phyloP scores from a whole-genome alignment of 768 basidiomycete species.

The Lentinus brumalis region DNA sequence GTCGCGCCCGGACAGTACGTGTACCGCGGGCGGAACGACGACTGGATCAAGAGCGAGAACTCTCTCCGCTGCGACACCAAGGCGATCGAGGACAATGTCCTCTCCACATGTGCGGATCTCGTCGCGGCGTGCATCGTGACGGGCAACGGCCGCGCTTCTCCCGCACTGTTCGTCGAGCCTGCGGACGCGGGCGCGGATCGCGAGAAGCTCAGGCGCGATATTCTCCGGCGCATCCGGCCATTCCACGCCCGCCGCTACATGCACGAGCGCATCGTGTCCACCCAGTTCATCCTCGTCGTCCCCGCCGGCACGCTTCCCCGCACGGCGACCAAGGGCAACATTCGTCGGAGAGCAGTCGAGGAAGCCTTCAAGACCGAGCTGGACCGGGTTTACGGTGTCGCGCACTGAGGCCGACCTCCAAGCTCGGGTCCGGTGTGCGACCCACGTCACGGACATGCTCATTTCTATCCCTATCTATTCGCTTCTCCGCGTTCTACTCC shows the following conservation, averaged over 20 bases:
- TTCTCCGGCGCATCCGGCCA: conserved; percentile 70
- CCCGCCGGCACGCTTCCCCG: conserved; percentile 65
- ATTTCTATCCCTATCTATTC: conserved; percentile 8
- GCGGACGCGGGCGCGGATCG: conserved; percentile 48
- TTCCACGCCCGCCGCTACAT: conserved; percentile 78
- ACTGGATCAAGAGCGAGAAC: conserved; percentile 85
- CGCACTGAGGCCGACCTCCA: background rate
- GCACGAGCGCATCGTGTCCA: conserved; percentile 73
- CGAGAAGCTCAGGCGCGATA: conserved; percentile 67
- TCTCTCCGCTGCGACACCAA: conserved; percentile 80
- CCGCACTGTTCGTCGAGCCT: conserved; percentile 76
- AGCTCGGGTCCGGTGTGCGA: background rate
- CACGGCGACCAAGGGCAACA: conserved; percentile 81
- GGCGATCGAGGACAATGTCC: conserved; percentile 79
- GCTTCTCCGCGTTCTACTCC: background rate
- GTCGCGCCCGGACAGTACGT: conserved; percentile 57
- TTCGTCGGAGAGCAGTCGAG: conserved; percentile 76
- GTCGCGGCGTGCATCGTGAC: conserved; percentile 78
- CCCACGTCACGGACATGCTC: background rate
- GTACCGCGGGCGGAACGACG: conserved; percentile 75
- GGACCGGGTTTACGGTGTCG: conserved; percentile 54
- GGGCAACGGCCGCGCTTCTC: conserved; percentile 73
- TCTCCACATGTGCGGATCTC: conserved; percentile 60
- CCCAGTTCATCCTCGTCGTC: conserved; percentile 70
- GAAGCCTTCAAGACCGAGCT: conserved; percentile 59